Evolutionary conservation across 2,329 filamentous ascomycete genomes (phyloP), one percentile per base, ranked within the genome.

Genomic region (Elsinoe batatas): DNA sequence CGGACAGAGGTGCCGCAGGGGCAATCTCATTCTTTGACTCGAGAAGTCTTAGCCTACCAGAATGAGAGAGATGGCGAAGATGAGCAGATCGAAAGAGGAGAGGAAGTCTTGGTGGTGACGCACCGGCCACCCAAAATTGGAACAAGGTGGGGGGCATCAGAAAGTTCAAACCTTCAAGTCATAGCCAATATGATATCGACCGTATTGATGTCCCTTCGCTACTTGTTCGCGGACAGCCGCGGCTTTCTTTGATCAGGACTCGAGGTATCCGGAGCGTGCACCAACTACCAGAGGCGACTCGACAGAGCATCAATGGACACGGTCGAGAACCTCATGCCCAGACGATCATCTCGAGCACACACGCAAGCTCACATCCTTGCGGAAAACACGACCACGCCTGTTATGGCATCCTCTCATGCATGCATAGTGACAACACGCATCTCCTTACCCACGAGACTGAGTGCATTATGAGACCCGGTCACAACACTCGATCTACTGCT

Each of bases 31-130:
- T 35, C 3, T 18, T 18, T 2, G 26, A 18, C 13, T 35, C 10
- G 44, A 49, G 11, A 8, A 49, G 11, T 10, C 44, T 36, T 49
- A 10, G 30, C 26, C 44, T 51, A 10, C 11, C 33, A 18, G 12
- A 38, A 20, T 44, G 40, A 33, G 26, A 17, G 17, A 51, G 17
- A 33, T 22, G 17, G 15, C 18, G 30, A 38, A 35, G 26, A 33
- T 12, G 47, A 26, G 15, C 47, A 26, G 32, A 26, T 32, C 32
- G 17, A 20, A 35, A 37, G 33, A 51, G 47, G 47, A 37, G 47
- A 2, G 47, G 33, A 51, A 51, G 47, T 51, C 47, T 51, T 51
- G 47, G 47, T 11, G 47, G 32, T 51, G 47, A 51, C 47, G 47
- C 47, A 51, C 47, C 35, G 30, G 33, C 32, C 47, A 51, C 18